Base-by-base conservation (phyloP, 2,329 filamentous ascomycete genomes). In the Aspergillus ruber region DNA sequence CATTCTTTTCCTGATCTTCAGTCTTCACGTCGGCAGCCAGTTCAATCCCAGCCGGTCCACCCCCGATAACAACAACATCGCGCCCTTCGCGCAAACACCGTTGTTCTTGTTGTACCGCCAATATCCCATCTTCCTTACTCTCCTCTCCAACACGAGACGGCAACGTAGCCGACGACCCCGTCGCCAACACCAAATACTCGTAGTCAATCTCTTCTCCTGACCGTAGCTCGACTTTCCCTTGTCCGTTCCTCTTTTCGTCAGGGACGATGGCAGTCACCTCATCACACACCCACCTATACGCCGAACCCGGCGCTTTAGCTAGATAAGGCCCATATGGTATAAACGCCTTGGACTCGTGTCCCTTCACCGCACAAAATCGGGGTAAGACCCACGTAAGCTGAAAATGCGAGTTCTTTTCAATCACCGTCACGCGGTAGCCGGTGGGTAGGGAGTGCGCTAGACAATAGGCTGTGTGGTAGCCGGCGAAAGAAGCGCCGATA, bases 31-130 rank as follows among this genome's bases (percentile, higher is more conserved):
- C 81, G 0, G 78, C 74, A 0, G 79, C 80, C 29, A 84, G 64
- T 62, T 84, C 79, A 0, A 84, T 76, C 1, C 82, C 82, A 0
- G 81, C 81, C 0, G 82, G 79, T 2, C 81, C 81, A 0, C 79
- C 81, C 2, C 81, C 82, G 0, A 79, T 70, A 0, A 81, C 70
- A 2, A 79, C 75, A 6, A 80, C 53, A 25, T 66, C 68, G 10
- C 60, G 59, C 1, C 76, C 72, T 0, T 57, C 54, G 36, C 67
- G 66, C 43, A 83, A 74, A 2, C 62, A 62, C 0, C 56, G 53
- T 60, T 81, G 79, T 59, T 79, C 71, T 2, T 57, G 58, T 39
- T 63, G 63, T 33, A 83, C 52, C n/a, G 70, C 65, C 43, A 59
- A 55, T 17, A 76, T 64, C 0, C 73, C 77, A 13, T 70, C 66